These are phyloP conservation scores for Staphylotrichum longicolle DNA, from an alignment of 495 filamentous ascomycete species.

Conservation along the genomic window DNA sequence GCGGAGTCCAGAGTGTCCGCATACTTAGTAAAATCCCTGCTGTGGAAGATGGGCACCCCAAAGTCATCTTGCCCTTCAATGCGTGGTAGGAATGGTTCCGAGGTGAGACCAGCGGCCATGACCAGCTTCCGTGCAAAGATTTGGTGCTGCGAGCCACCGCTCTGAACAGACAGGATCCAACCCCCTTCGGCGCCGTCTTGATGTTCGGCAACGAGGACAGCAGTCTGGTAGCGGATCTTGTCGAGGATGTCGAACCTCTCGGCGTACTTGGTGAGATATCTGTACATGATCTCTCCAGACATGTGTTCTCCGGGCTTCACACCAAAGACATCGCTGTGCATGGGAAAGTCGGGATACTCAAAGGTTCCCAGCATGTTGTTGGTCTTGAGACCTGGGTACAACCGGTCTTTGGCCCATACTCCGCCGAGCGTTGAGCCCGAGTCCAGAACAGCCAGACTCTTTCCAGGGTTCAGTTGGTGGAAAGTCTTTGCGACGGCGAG, in stretches of 20 bases:
- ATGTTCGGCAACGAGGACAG: slow-evolving; percentile 54
- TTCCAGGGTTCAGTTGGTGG: slow-evolving; percentile 40
- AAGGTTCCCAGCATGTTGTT: slow-evolving; percentile 62
- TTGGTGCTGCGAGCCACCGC: slow-evolving; percentile 12
- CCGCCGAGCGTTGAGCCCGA: slow-evolving; percentile 56
- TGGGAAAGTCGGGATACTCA: slow-evolving; percentile 72
- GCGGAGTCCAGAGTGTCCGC: slow-evolving; percentile 33
- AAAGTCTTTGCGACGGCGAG: slow-evolving; percentile 44
- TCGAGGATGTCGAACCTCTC: slow-evolving; percentile 55
- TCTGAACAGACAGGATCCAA: slow-evolving; percentile 42
- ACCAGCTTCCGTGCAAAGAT: slow-evolving; percentile 36
- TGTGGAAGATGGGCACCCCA: slow-evolving; percentile 61
- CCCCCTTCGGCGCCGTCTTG: slow-evolving; percentile 34
- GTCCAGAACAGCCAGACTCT: slow-evolving; percentile 42
- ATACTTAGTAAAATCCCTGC: slow-evolving; percentile 50
- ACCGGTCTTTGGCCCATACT: slow-evolving; percentile 62
- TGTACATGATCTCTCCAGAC: slow-evolving; percentile 60
- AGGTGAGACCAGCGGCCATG: slow-evolving; percentile 41
- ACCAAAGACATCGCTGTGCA: slow-evolving; percentile 58
- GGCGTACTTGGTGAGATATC: slow-evolving; percentile 65
- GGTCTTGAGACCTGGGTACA: slow-evolving; percentile 66
- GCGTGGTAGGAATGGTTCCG: slow-evolving; percentile 39
- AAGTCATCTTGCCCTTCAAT: slow-evolving; percentile 41
- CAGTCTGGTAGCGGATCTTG: slow-evolving; percentile 53
- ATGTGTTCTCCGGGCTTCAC: slow-evolving; percentile 65